Evolutionary conservation across 352 stramenopile genomes (phyloP), one percentile per base, ranked within the genome.

Genomic region (Saprolegnia parasitica): DNA sequence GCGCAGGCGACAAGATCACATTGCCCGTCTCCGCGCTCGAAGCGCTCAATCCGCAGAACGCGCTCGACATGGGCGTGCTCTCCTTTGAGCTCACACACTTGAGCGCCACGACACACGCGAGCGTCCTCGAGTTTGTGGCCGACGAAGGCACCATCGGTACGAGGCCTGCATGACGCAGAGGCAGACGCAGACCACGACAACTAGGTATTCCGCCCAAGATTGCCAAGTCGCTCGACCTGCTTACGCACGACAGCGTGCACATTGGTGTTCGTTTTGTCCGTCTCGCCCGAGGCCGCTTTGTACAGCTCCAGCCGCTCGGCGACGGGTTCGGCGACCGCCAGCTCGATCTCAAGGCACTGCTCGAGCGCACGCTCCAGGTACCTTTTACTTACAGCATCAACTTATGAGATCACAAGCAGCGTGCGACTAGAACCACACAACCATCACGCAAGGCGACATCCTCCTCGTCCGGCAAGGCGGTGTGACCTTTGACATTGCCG

Each of bases 341-440:
- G 60, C 82, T 96, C 56, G 88, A 96, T 71, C 83, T 93, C 24
- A 95, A 95, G 72, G 71, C 77, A 42, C 73, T 95, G n/a, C 65
- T 96, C 13, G 81, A 93, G 73, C 76, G 81, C 2, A 81, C 85
- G 18, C 77, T 96, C 0, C 84, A 86, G 71, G 57, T 71, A 71
- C 26, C 24, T 35, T 46, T 11, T 37, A 15, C 18, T 20, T 24
- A 10, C 21, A 71, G 16, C 49, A 11, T 24, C 35, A 49, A 6
- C 21, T n/a, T n/a, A n/a, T n/a, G n/a, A n/a, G n/a, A n/a, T n/a
- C n/a, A n/a, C 52, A 39, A 8, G 8, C 24, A 39, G 8, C 52
- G 52, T 18, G 46, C 55, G 6, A 35, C 1, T 37, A 71, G 63
- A 62, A 75, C 20, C 83, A 93, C 76, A 91, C 86, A 62, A 93